Base-by-base conservation (phyloP, 192 early-diverging fungal genomes). In the Haplosporangium gracile region DNA sequence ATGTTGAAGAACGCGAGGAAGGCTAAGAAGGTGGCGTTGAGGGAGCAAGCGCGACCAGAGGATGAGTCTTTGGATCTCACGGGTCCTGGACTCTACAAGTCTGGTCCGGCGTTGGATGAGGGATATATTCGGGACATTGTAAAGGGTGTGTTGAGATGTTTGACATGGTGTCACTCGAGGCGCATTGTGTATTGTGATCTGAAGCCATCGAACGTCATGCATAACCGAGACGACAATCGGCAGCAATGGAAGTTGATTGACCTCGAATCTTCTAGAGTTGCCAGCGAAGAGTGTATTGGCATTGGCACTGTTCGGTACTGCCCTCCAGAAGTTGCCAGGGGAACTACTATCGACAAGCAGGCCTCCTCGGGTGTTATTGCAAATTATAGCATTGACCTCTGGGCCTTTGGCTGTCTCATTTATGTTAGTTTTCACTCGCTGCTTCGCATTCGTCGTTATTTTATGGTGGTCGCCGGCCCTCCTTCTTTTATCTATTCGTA, bases 151-250 rank as follows among this genome's bases (percentile, higher is more conserved):
- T 60, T 88, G 3, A 49, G 87, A 5, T 90, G 89, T 73, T 49
- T 91, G 20, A 74, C 38, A 2, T 91, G 90, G 90, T 89, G 89
- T 65, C 90, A 91, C 63, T 83, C 84, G 18, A 75, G 72, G 78
- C 81, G 73, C 51, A 89, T 91, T 82, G 90, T 89, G 7, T 91
- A 90, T 39, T 91, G 90, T 79, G 90, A 91, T 51, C 65, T 91
- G n/a, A 91, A 91, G n/a, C 90, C 90, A 11, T 89, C 89, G 39
- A 91, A 91, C 65, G 82, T 91, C 40, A 91, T 91, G 90, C 88
- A 88, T 22, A 83, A 90, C 34, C 70, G 75, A 34, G 82, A 84
- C 43, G 74, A 84, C 32, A 65, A 79, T 34, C 74, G 84, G 16
- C 78, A 77, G 6, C 88, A 83, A 26, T 91, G 90, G 89, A 91